phyloP scores from a whole-genome alignment of 202 grass and related monocot genomes.

The Hordeum pubiflorum region DNA sequence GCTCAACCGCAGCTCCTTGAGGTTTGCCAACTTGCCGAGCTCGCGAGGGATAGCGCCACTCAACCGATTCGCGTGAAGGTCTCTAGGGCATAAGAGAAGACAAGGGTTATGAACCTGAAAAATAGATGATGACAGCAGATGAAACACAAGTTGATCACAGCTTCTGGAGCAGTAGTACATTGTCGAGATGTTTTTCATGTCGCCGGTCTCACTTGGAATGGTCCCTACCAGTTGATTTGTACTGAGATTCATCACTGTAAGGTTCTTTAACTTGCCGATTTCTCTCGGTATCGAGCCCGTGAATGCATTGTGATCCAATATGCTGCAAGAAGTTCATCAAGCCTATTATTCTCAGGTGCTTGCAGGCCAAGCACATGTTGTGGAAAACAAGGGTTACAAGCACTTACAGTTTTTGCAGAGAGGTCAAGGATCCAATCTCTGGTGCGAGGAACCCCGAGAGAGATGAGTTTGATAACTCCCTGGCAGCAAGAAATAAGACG shows the following conservation, averaged over 20 bases:
- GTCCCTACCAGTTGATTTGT: constrained; percentile 52
- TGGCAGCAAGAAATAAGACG: constrained; percentile 7
- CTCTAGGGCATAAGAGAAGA: constrained; percentile 51
- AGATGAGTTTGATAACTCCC: constrained; percentile 67
- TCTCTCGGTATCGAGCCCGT: constrained; percentile 54
- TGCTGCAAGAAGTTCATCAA: constrained; percentile 34
- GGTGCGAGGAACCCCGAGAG: constrained; percentile 67
- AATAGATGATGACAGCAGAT: too few relatives aligned
- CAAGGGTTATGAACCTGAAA: constrained; percentile 24
- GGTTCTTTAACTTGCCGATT: constrained; percentile 47
- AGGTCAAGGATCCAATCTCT: constrained; percentile 48
- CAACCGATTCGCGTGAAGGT: constrained; percentile 72
- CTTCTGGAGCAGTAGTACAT: constrained; percentile 48
- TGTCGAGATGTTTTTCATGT: constrained; percentile 59
- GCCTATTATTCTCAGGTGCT: background rate
- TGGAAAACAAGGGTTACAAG: background rate
- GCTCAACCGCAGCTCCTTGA: constrained; percentile 52
- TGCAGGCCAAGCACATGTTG: background rate
- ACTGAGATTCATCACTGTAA: constrained; percentile 57
- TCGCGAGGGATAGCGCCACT: constrained; percentile 60
- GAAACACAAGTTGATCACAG: background rate
- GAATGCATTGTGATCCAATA: constrained; percentile 56
- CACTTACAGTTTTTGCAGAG: constrained; percentile 67
- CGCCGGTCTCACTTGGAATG: constrained; percentile 55
- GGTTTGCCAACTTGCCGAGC: constrained; percentile 54